These are phyloP conservation scores for Eurotiales sp. DNA, from an alignment of 2,329 filamentous ascomycete species.

Conservation along the genomic window DNA sequence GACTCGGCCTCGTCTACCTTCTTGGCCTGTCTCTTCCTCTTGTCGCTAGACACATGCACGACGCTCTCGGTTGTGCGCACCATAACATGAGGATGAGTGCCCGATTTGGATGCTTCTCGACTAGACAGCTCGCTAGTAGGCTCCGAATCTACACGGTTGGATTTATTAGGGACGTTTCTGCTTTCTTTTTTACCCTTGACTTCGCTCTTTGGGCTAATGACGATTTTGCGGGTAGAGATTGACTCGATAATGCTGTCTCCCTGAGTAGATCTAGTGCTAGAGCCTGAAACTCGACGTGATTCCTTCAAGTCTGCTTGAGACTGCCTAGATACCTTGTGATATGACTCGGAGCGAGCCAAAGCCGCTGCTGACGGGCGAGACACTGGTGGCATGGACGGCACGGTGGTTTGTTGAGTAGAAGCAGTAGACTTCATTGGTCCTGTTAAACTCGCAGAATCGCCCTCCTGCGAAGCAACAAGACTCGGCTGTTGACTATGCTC, in stretches of 20 bases:
- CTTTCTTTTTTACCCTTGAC: conserved; percentile 33
- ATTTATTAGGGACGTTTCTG: conserved; percentile 16
- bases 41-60: conserved; percentile 21
- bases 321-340: conserved; percentile 16
- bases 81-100: conserved; percentile 18
- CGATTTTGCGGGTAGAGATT: conserved; percentile 21
- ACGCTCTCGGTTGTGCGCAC: conserved; percentile 20
- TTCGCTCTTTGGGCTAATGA: conserved; percentile 29
- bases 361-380: conserved; percentile 28
- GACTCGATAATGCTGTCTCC: conserved; percentile 19
- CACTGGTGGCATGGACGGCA: conserved; percentile 21
- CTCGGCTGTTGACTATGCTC: conserved; percentile 41
- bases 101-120: conserved; percentile 19
- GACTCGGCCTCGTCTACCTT: conserved; percentile 19
- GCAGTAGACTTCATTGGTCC: conserved; percentile 34
- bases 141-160: conserved; percentile 22
- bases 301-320: conserved; percentile 10
- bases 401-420: conserved; percentile 30
- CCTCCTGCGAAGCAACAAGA: conserved; percentile 29
- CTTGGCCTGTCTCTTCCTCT: conserved; percentile 22
- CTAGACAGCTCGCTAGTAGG: conserved; percentile 16
- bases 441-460: conserved; percentile 36
- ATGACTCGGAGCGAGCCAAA: conserved; percentile 26
- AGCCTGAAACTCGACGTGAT: conserved; percentile 29
- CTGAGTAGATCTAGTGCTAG: conserved; percentile 26